Evolutionary conservation across 208 protist species (phyloP).

Genomic region (Leishmania gerbilli): DNA sequence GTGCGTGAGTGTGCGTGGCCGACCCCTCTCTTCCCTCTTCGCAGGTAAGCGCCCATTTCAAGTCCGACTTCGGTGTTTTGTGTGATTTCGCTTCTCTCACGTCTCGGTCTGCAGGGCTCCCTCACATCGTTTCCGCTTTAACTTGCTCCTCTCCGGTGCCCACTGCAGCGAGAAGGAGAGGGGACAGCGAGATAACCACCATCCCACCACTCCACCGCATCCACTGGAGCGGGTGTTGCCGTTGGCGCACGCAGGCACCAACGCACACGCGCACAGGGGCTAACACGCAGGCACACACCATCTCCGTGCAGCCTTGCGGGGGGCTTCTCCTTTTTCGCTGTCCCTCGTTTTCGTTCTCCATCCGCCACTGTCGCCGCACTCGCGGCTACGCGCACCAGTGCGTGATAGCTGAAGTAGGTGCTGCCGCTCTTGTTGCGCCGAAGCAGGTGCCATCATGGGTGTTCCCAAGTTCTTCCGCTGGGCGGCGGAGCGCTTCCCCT

Average conservation of each 20-base stretch:
- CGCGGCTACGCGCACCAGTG: not conserved
- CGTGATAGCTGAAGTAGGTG: conserved; percentile 1
- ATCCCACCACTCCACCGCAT: not conserved
- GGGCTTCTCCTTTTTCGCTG: not conserved
- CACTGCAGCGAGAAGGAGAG: too few species aligned
- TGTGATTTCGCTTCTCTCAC: not conserved
- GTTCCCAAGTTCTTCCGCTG: conserved; percentile 98
- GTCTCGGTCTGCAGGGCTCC: not conserved
- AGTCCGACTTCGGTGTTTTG: not conserved
- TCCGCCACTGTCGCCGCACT: not conserved
- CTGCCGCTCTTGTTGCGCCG: not conserved
- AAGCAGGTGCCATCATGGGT: conserved; percentile 65
- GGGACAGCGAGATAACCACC: not conserved
- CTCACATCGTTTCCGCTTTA: too few species aligned
- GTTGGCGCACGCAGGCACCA: not conserved
- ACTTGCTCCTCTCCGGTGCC: too few species aligned
- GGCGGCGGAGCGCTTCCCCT: conserved; percentile 96
- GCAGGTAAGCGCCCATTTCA: not conserved
- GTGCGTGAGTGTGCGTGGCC: not conserved
- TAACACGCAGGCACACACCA: not conserved
- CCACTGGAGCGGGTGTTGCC: not conserved
- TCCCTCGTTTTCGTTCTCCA: not conserved
- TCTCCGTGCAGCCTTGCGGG: not conserved
- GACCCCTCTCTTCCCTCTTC: not conserved
- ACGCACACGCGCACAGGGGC: not conserved